Evolutionary conservation across 768 basidiomycete species (phyloP), one percentile per base, ranked within the genome.

Genomic region (Rhizopogon salebrosus): DNA sequence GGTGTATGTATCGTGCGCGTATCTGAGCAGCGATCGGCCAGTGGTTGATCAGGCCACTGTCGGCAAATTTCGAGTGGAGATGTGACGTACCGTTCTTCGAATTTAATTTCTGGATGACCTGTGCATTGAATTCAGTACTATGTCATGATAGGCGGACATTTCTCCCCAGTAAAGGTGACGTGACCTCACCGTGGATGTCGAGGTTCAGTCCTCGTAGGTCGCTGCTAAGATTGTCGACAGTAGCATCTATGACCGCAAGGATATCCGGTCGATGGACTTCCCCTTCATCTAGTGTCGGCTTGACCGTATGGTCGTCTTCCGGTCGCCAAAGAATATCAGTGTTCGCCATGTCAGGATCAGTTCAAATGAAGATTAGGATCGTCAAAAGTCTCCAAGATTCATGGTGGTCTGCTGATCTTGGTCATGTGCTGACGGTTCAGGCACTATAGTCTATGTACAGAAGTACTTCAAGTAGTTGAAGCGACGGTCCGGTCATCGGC

Each of bases 1-100:
- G 0, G 88, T 86, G 22, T 88, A 76, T 2, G 72, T 75, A 59
- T 90, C 85, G 57, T 92, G 89, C 0, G 89, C 83, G 67, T 84
- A 73, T 46, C 87, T 90, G 48, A 16, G 18, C 34, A 10, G 14
- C 6, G 24, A 37, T n/a, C 27, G 6, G 27, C 18, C 11, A 14
- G 20, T 4, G 4, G 18, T 42, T 31, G 31, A 29, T 16, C 18
- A 20, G 29, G 20, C 43, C 7, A 5, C 4, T 39, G 41, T 48
- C 36, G 5, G 39, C 13, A 43, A 39, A 9, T 7, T 27, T 26
- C 16, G 10, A 6, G 27, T 41, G 8, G 31, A 8, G 3, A 46
- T 22, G 9, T 20, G 23, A 38, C 76, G 23, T 54, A 87, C 84
- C 69, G 67, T 71, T 89, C 87, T 60, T 84, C 70, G 57, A 75